These are phyloP conservation scores for Leccinum aurantiacum DNA, from an alignment of 768 basidiomycete species.

Conservation along the genomic window DNA sequence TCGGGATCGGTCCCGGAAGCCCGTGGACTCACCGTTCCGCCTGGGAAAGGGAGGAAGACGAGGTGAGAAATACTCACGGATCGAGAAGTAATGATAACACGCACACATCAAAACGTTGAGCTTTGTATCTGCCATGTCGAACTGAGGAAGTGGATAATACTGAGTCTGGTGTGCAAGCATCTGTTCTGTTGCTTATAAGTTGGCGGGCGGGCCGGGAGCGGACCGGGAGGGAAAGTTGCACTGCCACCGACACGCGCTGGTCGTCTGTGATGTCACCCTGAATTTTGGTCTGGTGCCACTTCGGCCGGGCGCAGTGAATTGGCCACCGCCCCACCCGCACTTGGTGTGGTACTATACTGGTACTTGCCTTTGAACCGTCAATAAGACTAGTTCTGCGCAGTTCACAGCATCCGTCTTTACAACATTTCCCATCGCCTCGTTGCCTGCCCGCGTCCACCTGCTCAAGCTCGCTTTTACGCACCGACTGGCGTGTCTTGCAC, in stretches of 20 bases:
- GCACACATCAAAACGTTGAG: constrained; percentile 80
- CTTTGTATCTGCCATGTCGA: constrained; percentile 48
- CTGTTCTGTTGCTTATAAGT: background rate
- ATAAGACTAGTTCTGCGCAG: constrained; percentile 8
- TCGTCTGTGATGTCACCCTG: constrained; percentile 30
- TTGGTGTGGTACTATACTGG: no score
- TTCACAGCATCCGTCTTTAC: constrained; percentile 5
- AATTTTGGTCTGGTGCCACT: background rate
- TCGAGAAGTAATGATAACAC: constrained; percentile 21
- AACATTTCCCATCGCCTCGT: constrained; percentile 2
- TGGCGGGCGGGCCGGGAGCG: constrained; percentile 3
- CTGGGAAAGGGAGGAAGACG: constrained; percentile 27
- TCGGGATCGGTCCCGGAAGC: constrained; percentile 1
- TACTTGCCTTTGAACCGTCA: background rate
- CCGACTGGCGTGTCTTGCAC: constrained; percentile 32
- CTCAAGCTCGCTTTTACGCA: constrained; percentile 16
- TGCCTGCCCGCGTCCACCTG: constrained; percentile 12
- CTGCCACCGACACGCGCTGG: constrained; percentile 26
- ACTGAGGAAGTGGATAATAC: background rate
- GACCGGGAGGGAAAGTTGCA: constrained; percentile 3
- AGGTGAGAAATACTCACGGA: constrained; percentile 5
- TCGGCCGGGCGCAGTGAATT: background rate
- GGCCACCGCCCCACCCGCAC: background rate
- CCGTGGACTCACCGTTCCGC: constrained; percentile 42
- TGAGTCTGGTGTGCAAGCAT: background rate